Evolutionary conservation across 805 yeast species (phyloP).

Genomic region (Candida railenensis): DNA sequence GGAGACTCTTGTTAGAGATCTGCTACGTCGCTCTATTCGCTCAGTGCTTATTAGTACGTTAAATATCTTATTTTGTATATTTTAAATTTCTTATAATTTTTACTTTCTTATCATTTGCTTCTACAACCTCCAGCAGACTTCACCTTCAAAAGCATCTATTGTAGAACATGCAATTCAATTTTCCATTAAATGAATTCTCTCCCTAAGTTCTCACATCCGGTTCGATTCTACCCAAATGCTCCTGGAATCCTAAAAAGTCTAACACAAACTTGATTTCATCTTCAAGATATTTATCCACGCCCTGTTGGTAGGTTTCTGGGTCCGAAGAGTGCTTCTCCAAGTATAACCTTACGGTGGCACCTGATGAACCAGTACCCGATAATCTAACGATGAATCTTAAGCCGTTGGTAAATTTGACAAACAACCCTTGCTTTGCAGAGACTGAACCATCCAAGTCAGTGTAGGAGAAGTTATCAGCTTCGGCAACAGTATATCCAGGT

Average conservation of each 20-base stretch:
- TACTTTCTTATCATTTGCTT: no score
- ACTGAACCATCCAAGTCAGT: conserved; percentile 94
- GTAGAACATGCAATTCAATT: no score
- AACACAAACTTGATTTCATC: conserved; percentile 63
- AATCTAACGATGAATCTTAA: conserved; percentile 84
- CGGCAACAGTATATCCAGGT: conserved; percentile 55
- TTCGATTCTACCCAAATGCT: conserved; percentile 73
- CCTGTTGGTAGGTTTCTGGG: conserved; percentile 41
- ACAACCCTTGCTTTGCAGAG: conserved; percentile 84
- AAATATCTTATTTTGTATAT: no score
- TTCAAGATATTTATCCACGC: conserved; percentile 68
- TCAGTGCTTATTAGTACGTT: no score
- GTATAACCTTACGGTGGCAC: conserved; percentile 93
- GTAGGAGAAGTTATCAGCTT: conserved; percentile 86
- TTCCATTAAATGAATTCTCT: conserved; percentile 5
- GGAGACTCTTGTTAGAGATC: no score
- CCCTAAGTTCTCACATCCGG: conserved; percentile 84
- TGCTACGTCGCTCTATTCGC: no score
- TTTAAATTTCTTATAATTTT: no score
- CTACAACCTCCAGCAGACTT: no score
- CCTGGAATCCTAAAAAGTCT: conserved; percentile 66
- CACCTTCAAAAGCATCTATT: not conserved
- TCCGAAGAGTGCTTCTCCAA: conserved; percentile 79
- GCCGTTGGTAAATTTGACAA: conserved; percentile 76
- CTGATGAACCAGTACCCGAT: conserved; percentile 97